phyloP scores from a whole-genome alignment of 768 basidiomycete genomes.

The Fistulinella prunicolor region DNA sequence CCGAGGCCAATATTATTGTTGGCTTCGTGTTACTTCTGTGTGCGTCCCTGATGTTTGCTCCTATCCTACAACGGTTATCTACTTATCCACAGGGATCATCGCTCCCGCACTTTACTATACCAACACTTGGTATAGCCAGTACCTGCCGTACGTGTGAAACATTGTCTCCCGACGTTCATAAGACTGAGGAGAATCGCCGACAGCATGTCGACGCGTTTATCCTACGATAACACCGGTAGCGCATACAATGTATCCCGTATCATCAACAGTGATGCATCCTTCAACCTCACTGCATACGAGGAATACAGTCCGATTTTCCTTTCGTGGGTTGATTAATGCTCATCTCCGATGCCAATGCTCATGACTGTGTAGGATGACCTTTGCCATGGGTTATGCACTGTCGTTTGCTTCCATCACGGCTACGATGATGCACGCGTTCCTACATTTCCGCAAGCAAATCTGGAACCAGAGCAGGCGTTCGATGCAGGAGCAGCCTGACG shows the following conservation, averaged over 20 bases:
- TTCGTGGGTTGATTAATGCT: conserved; percentile 29
- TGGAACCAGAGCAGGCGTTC: conserved; percentile 67
- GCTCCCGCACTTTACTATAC: conserved; percentile 66
- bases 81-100: conserved; percentile 46
- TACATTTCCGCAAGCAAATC: conserved; percentile 80
- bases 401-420: conserved; percentile 83
- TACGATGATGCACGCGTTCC: conserved; percentile 65
- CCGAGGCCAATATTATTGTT: conserved; percentile 62
- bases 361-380: conserved; percentile 43
- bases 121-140: conserved; percentile 58
- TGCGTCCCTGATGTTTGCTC: conserved; percentile 28
- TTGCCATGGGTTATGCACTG: conserved; percentile 75
- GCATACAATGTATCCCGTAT: conserved; percentile 59
- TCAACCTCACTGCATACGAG: conserved; percentile 55
- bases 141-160: conserved; percentile 47
- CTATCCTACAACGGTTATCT: conserved; percentile 51
- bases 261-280: conserved; percentile 48
- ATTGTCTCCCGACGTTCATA: neutral
- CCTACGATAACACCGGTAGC: conserved; percentile 61
- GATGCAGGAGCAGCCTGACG: conserved; percentile 75
- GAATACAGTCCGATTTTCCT: conserved; percentile 62
- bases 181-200: neutral
- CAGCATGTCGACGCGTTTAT: conserved; percentile 59
- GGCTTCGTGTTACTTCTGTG: conserved; percentile 73
- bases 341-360: neutral